Percentiles rank a stretch among this genome's conserved stretches.
Evolutionary conservation across 768 basidiomycete genomes (phyloP).

Genomic region (Cubamyces lactineus): DNA sequence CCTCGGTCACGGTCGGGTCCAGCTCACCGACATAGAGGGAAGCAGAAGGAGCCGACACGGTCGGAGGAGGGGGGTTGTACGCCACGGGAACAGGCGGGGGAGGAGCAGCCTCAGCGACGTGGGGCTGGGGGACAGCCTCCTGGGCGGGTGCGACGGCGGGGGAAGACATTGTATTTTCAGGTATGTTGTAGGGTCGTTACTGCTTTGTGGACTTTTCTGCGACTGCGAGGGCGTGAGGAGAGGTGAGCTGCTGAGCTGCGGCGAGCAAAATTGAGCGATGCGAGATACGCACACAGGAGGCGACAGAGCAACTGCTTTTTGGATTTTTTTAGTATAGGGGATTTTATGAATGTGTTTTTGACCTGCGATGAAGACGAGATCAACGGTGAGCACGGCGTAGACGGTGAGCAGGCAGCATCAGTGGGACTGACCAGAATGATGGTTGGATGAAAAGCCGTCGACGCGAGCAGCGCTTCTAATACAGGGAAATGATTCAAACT

Average conservation of each 20-base stretch:
- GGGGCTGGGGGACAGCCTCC: slow-evolving; percentile 33
- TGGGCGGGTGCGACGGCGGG: slow-evolving; percentile 37
- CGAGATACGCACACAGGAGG: slow-evolving; percentile 60
- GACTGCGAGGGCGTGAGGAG: slow-evolving; percentile 41
- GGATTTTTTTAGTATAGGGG: slow-evolving; percentile 57
- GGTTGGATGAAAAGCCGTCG: slow-evolving; percentile 54
- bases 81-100: slow-evolving; percentile 55
- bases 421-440: slow-evolving; percentile 57
- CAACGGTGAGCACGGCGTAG: slow-evolving; percentile 17
- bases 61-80: slow-evolving; percentile 55
- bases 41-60: slow-evolving; percentile 74
- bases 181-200: slow-evolving; percentile 73
- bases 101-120: slow-evolving; percentile 55
- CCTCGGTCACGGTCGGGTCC: slow-evolving; percentile 97
- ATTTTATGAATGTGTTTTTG: slow-evolving; percentile 59
- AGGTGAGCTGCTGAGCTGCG: slow-evolving; percentile 13
- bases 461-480: slow-evolving; percentile 28
- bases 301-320: slow-evolving; percentile 81
- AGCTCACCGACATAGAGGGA: slow-evolving; percentile 99
- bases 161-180: slow-evolving; percentile 43
- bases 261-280: slow-evolving; percentile 24
- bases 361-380: slow-evolving; percentile 40
- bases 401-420: slow-evolving; percentile 23
- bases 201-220: slow-evolving; percentile 88
- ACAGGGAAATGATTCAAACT: slow-evolving; percentile 39